Percentiles rank a stretch among this genome's conserved stretches.
Conservation (phyloP, 2,329 filamentous ascomycete species). For the Aotearoamyces nothofagi region DNA sequence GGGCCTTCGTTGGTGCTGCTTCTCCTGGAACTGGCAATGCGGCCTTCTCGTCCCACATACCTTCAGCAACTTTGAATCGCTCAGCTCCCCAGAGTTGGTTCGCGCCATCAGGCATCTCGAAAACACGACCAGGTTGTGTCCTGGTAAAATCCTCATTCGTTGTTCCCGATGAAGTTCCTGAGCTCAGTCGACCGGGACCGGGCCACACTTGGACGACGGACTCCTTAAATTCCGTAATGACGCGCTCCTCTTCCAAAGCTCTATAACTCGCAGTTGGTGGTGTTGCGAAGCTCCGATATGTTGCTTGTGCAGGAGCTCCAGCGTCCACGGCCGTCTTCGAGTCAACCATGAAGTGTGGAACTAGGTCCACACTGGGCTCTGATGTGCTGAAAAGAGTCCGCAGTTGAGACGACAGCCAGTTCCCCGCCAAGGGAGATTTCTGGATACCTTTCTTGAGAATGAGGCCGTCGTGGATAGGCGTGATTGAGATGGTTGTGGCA, state of each 20-base stretch:
- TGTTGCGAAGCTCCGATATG: conserved; percentile 53
- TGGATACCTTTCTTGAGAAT: conserved; percentile 82
- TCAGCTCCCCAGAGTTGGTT: conserved; percentile 91
- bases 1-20: conserved; percentile 42
- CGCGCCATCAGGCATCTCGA: conserved; percentile 93
- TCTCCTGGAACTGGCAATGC: conserved; percentile 37
- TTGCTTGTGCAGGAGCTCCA: conserved; percentile 61
- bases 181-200: conserved; percentile 52
- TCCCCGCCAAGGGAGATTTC: conserved; percentile 70
- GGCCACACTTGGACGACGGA: conserved; percentile 90
- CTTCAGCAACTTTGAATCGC: conserved; percentile 74
- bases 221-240: conserved; percentile 94
- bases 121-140: conserved; percentile 65
- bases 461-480: conserved; percentile 87
- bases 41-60: conserved; percentile 76
- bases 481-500: conserved; percentile 75
- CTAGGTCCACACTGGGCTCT: conserved; percentile 55
- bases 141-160: conserved; percentile 64
- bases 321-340: conserved; percentile 84
- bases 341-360: conserved; percentile 76
- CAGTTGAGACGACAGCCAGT: conserved; percentile 82
- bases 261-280: conserved; percentile 57
- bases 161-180: conserved; percentile 30
- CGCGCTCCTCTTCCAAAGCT: conserved; percentile 76
- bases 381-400: conserved; percentile 61